These are phyloP conservation scores for Boletus coccyginus DNA, from an alignment of 768 basidiomycete species.

Conservation along the genomic window DNA sequence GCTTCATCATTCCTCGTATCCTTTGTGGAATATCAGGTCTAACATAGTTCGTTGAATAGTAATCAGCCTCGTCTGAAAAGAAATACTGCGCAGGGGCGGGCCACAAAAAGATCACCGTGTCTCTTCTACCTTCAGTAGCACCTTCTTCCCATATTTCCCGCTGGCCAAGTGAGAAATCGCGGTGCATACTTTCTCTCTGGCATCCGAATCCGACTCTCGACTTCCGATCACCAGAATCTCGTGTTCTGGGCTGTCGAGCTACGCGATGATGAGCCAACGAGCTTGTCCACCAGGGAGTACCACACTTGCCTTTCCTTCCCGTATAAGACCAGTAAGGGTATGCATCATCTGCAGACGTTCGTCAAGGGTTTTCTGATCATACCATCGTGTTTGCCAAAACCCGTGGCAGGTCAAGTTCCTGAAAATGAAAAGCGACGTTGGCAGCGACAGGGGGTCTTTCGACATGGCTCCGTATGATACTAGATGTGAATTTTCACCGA, in stretches of 20 bases:
- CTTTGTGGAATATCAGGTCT: neutral
- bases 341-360: constrained; percentile 53
- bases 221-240: constrained; percentile 57
- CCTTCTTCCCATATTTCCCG: constrained; percentile 49
- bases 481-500: constrained; percentile 67
- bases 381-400: constrained; percentile 80
- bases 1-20: neutral
- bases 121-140: constrained; percentile 42
- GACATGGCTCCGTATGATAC: constrained; percentile 93
- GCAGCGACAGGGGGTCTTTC: constrained; percentile 71
- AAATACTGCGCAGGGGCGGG: neutral
- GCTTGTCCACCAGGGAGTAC: neutral
- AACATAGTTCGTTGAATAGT: neutral
- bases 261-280: constrained; percentile 1
- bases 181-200: constrained; percentile 32
- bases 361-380: constrained; percentile 42
- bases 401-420: constrained; percentile 74
- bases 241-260: constrained; percentile 70
- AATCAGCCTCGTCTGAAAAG: neutral
- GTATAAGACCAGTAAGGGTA: constrained; percentile 52
- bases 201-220: constrained; percentile 38
- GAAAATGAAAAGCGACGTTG: constrained; percentile 82
- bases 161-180: constrained; percentile 32
- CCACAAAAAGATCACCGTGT: neutral
- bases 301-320: constrained; percentile 47